Evolutionary conservation across 495 filamentous ascomycete genomes (phyloP).

Genomic region (Hypoxylon fragiforme): DNA sequence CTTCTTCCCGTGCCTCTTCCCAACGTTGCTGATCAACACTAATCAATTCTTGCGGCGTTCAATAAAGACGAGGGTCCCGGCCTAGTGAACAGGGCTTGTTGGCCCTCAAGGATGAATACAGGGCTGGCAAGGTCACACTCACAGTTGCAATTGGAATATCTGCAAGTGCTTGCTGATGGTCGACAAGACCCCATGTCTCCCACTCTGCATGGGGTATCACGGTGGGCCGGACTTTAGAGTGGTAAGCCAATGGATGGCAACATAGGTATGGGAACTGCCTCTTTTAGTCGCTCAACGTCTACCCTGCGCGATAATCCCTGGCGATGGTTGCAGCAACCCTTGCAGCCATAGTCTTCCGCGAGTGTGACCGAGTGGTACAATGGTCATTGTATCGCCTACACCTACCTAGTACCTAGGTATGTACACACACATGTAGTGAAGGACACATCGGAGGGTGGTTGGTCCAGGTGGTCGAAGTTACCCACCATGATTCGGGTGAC

Average conservation of each 20-base stretch:
- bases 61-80: constrained; percentile 31
- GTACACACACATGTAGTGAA: too few species aligned
- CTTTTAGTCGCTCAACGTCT: constrained; percentile 35
- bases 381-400: constrained; percentile 29
- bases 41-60: constrained; percentile 36
- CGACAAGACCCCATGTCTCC: constrained; percentile 22
- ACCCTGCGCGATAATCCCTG: constrained; percentile 34
- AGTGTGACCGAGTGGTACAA: constrained; percentile 42
- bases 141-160: constrained; percentile 29
- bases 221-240: constrained; percentile 33
- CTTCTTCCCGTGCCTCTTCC: constrained; percentile 13
- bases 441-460: constrained; percentile 41
- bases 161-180: constrained; percentile 33
- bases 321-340: constrained; percentile 37
- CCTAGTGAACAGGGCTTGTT: constrained; percentile 32
- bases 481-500: constrained; percentile 35
- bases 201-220: constrained; percentile 20
- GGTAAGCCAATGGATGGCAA: constrained; percentile 24
- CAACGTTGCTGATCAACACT: constrained; percentile 31
- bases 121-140: constrained; percentile 37
- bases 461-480: constrained; percentile 40
- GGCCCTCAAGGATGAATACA: constrained; percentile 32
- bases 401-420: too few species aligned
- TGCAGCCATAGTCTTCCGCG: constrained; percentile 39
- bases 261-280: constrained; percentile 36